Percentiles rank a stretch among this genome's conserved stretches.
Conservation (phyloP, 306 rosid genomes). For the cucumber (Cucumis sativus) region DNA sequence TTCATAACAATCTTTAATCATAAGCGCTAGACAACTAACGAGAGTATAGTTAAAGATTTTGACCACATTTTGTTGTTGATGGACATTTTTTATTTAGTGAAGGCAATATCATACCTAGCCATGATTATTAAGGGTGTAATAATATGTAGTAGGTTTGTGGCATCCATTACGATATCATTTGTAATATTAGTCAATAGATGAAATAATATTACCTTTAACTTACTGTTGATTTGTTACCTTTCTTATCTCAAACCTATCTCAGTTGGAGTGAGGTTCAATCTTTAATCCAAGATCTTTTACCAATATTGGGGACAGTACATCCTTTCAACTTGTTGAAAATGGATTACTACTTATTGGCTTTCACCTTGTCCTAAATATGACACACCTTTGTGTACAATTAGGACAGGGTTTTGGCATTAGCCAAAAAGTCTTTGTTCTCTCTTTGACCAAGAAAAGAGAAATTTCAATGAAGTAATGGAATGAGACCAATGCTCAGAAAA, state of each 20-base stretch:
- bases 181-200: too few relatives aligned
- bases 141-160: not conserved
- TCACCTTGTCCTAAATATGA: not conserved
- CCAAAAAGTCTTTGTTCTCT: not conserved
- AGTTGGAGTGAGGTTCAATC: not conserved
- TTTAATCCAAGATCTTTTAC: not conserved
- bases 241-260: not conserved
- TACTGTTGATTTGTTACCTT: not conserved
- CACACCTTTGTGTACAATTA: not conserved
- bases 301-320: not conserved
- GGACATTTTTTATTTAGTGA: not conserved
- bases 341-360: not conserved
- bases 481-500: too few relatives aligned
- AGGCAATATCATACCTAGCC: not conserved
- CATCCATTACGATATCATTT: not conserved
- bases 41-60: not conserved
- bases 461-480: too few relatives aligned
- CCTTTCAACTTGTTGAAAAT: not conserved
- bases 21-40: not conserved
- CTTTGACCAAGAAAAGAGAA: too few relatives aligned
- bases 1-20: not conserved
- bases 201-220: not conserved
- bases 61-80: not conserved
- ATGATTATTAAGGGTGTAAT: not conserved
- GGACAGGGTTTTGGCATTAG: not conserved